Conservation (phyloP, 106 monocot species). For the Dioscorea dumetorum region DNA sequence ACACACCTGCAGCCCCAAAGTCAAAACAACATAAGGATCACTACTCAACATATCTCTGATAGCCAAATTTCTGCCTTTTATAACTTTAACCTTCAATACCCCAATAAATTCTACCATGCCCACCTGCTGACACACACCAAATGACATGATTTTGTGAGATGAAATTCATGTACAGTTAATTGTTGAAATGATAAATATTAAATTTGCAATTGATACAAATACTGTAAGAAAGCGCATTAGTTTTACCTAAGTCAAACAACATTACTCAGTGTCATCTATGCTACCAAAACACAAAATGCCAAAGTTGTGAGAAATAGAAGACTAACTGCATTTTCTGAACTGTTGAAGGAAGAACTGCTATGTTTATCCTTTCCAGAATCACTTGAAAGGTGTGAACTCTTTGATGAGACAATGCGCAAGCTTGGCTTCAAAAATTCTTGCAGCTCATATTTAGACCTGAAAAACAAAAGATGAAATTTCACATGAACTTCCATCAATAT, state of each 20-base stretch:
- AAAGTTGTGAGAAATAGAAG: not conserved
- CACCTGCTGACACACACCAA: conserved; percentile 15
- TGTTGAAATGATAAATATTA: not conserved
- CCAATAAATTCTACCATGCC: conserved; percentile 62
- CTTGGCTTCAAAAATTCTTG: conserved; percentile 94
- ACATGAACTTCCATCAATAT: not conserved
- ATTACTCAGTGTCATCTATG: no score
- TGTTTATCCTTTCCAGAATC: conserved; percentile 32
- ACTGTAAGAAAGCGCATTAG: not conserved
- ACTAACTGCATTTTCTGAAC: conserved; percentile 40
- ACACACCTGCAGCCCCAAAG: conserved; percentile 57
- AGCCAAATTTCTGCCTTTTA: conserved; percentile 61
- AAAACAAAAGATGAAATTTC: not conserved
- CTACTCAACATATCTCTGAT: conserved; percentile 69
- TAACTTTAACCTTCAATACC: conserved; percentile 64
- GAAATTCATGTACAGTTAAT: not conserved
- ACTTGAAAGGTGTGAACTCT: conserved; percentile 34
- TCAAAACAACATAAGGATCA: conserved; percentile 79
- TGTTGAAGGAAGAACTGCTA: conserved; percentile 15
- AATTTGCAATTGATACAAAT: not conserved
- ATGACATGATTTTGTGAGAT: not conserved
- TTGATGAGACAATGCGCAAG: conserved; percentile 67
- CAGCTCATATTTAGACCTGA: conserved; percentile 77
- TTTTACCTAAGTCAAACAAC: not conserved
- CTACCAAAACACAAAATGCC: no score